phyloP scores from a whole-genome alignment of 768 basidiomycete genomes.

The Trametes sanguinea region DNA sequence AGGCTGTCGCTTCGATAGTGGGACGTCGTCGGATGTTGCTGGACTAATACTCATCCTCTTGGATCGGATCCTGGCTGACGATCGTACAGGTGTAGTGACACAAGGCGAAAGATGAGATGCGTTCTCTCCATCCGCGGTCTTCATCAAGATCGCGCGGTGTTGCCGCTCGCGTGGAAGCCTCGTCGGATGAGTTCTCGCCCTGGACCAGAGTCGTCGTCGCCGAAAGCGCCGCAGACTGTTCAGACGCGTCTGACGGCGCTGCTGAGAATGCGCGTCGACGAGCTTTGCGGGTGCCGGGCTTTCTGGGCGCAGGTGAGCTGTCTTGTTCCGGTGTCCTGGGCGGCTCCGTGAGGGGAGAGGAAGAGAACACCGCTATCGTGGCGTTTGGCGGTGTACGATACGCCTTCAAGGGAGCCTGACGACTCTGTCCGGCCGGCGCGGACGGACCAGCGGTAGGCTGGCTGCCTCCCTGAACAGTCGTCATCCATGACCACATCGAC shows the following conservation, averaged over 20 bases:
- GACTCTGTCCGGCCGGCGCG: background rate
- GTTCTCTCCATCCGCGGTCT: background rate
- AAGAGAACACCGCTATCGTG: background rate
- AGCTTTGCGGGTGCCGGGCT: background rate
- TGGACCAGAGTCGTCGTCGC: background rate
- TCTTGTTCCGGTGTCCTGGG: background rate
- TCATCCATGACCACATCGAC: background rate
- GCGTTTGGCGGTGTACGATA: background rate
- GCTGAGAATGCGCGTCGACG: background rate
- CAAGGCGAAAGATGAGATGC: background rate
- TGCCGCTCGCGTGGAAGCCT: background rate
- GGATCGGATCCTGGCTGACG: constrained; percentile 2
- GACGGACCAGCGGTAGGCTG: background rate
- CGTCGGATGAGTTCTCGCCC: background rate
- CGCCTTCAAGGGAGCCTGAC: background rate
- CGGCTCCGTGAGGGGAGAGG: background rate
- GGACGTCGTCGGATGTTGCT: background rate
- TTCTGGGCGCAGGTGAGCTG: background rate
- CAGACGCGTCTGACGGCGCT: constrained; percentile 2
- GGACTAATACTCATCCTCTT: background rate
- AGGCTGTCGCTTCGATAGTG: background rate
- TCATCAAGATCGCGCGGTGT: background rate
- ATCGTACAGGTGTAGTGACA: background rate
- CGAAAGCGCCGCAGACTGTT: background rate
- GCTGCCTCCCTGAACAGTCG: background rate